Conservation (phyloP, 2,329 filamentous ascomycete genomes). For the Colletotrichum sidae region DNA sequence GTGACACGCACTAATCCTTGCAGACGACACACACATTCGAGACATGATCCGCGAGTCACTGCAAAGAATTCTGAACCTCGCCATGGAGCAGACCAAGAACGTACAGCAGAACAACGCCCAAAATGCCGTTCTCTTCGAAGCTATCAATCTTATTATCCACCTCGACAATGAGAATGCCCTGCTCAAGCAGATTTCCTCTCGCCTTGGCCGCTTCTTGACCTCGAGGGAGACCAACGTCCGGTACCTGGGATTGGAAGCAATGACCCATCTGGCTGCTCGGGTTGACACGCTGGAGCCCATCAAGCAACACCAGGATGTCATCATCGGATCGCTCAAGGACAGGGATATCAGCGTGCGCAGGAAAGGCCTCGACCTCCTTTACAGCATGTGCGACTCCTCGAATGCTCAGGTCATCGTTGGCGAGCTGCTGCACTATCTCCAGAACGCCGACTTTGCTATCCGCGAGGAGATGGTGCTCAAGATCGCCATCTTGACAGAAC, state of each 20-base stretch:
- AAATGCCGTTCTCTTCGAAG: slow-evolving; percentile 97
- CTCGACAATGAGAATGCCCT: slow-evolving; percentile 93
- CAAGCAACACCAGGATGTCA: slow-evolving; percentile 97
- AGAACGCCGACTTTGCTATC: slow-evolving; percentile 97
- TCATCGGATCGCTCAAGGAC: slow-evolving; percentile 92
- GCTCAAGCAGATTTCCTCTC: slow-evolving; percentile 94
- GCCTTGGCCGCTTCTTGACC: slow-evolving; percentile 94
- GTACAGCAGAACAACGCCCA: slow-evolving; percentile 99
- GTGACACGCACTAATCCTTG: slow-evolving; percentile 8
- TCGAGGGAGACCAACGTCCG: slow-evolving; percentile 97
- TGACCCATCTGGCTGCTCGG: slow-evolving; percentile 96
- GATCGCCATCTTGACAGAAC: slow-evolving; percentile 97
- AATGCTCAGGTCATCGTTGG: slow-evolving; percentile 94
- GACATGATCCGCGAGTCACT: slow-evolving; percentile 92
- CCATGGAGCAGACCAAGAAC: slow-evolving; percentile 95
- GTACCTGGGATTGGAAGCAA: slow-evolving; percentile 94
- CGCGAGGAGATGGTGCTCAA: slow-evolving; percentile 99
- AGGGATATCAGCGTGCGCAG: slow-evolving; percentile 96
- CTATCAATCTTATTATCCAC: slow-evolving; percentile 98
- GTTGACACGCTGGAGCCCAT: slow-evolving; percentile 96
- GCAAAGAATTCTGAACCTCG: slow-evolving; percentile 89
- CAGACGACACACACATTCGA: slow-evolving; percentile 92
- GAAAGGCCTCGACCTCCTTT: slow-evolving; percentile 94
- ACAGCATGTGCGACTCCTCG: slow-evolving; percentile 99
- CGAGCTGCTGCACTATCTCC: slow-evolving; percentile 92